These are phyloP conservation scores for Colletotrichum chrysophilum DNA, from an alignment of 2,329 filamentous ascomycete genomes.

Conservation along the genomic window DNA sequence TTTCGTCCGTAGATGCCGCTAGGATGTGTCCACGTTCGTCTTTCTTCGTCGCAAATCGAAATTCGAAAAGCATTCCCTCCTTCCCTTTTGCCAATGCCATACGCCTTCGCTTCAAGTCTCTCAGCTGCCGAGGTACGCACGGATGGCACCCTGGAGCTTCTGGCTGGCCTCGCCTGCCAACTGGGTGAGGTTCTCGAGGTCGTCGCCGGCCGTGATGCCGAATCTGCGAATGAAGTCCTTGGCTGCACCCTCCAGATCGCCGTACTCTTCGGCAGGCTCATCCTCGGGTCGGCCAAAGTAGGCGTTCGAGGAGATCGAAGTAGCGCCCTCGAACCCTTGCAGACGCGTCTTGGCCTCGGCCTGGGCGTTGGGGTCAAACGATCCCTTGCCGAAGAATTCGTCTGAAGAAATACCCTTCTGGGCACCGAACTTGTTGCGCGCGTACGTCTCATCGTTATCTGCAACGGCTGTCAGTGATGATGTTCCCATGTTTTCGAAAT, in stretches of 20 bases:
- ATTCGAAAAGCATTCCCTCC: not conserved
- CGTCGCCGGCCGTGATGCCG: constrained; percentile 93
- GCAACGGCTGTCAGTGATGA: not conserved
- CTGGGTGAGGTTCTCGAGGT: constrained; percentile 87
- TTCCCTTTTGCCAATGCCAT: not conserved
- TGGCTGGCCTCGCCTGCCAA: constrained; percentile 85
- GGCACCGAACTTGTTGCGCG: constrained; percentile 83
- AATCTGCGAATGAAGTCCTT: constrained; percentile 97
- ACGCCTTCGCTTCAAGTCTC: not conserved
- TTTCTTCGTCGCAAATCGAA: constrained; percentile 1
- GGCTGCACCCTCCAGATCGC: constrained; percentile 89
- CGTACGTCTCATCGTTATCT: constrained; percentile 83
- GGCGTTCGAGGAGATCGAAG: constrained; percentile 91
- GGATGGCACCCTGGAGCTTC: constrained; percentile 79
- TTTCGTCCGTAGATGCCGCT: not conserved
- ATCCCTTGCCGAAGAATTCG: constrained; percentile 94
- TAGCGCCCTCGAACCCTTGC: constrained; percentile 91
- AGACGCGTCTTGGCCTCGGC: constrained; percentile 87
- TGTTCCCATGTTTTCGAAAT: not conserved
- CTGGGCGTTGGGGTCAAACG: constrained; percentile 80
- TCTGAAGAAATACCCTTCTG: constrained; percentile 98
- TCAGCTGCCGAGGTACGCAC: constrained; percentile 67
- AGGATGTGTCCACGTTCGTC: not conserved
- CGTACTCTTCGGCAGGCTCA: constrained; percentile 79
- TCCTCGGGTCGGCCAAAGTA: constrained; percentile 96